These are phyloP conservation scores for Raffaelea arxii DNA, from an alignment of 2,329 filamentous ascomycete genomes.

Conservation along the genomic window DNA sequence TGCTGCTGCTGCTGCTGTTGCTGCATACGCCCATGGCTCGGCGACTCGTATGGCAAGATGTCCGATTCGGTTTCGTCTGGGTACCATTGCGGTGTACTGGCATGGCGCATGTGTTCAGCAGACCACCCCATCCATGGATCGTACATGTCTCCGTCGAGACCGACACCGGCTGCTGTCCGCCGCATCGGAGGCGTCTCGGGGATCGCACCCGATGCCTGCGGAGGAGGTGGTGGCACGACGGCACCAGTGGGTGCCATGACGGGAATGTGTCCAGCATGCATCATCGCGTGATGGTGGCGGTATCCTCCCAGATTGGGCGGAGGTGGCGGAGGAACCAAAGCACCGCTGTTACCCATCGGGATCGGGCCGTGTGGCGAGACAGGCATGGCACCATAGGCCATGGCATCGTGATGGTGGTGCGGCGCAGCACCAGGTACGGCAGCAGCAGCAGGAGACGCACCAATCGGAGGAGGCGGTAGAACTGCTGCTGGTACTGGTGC, in stretches of 20 bases:
- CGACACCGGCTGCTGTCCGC: background rate
- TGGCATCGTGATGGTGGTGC: background rate
- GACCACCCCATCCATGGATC: no score
- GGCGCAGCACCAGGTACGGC: background rate
- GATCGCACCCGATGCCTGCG: no score
- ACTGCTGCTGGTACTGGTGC: background rate
- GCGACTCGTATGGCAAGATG: background rate
- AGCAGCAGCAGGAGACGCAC: conserved; percentile 13
- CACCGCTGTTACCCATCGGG: no score
- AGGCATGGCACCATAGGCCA: conserved; percentile 1
- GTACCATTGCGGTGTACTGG: background rate
- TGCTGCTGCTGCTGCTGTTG: background rate
- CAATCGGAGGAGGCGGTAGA: conserved; percentile 12
- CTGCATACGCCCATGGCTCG: background rate
- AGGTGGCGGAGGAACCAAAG: no score
- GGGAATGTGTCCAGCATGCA: no score
- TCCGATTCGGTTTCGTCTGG: background rate
- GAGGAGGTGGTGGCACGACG: no score
- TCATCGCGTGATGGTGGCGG: no score
- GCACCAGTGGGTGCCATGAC: no score
- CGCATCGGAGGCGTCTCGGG: no score
- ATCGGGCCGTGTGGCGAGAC: background rate
- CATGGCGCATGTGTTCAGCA: background rate
- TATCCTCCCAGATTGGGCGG: no score
- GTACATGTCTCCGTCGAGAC: background rate